phyloP scores from a whole-genome alignment of 768 basidiomycete species.

The Candolleomyces aberdarensis region DNA sequence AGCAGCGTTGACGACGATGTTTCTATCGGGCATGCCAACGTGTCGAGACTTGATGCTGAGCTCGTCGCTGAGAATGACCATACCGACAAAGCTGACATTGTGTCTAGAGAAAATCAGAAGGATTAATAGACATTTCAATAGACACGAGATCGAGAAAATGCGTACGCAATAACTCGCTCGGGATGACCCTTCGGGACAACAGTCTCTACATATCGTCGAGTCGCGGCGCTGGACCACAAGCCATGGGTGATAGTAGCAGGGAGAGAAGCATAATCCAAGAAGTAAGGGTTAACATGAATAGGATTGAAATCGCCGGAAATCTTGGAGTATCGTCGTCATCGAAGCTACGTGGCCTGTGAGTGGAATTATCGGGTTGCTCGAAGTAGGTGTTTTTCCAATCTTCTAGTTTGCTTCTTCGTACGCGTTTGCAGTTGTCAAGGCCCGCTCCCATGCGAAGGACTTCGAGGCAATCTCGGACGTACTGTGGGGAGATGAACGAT shows the following conservation, averaged over 20 bases:
- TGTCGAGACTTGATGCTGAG: slow-evolving; percentile 86
- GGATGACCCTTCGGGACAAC: slow-evolving; percentile 92
- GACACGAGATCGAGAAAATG: slow-evolving; percentile 34
- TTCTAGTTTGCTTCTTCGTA: slow-evolving; percentile 73
- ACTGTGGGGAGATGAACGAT: slow-evolving; percentile 44
- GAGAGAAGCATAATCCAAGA: slow-evolving; percentile 88
- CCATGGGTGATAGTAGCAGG: slow-evolving; percentile 98
- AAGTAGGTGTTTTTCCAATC: slow-evolving; percentile 88
- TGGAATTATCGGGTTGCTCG: slow-evolving; percentile 45
- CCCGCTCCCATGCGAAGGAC: slow-evolving; percentile 86
- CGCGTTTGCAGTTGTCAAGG: slow-evolving; percentile 74
- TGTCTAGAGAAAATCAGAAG: slow-evolving; percentile 37
- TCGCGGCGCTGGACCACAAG: slow-evolving; percentile 95
- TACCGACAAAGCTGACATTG: slow-evolving; percentile 93
- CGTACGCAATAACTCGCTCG: slow-evolving; percentile 73
- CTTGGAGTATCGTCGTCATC: slow-evolving; percentile 54
- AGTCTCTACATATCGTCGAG: slow-evolving; percentile 88
- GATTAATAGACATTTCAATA: slow-evolving; percentile 3
- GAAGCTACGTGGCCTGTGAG: slow-evolving; percentile 17
- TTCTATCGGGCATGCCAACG: slow-evolving; percentile 87
- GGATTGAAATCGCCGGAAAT: slow-evolving; percentile 99
- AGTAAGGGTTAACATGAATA: slow-evolving; percentile 98
- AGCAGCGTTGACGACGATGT: slow-evolving; percentile 91
- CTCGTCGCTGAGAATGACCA: slow-evolving; percentile 91
- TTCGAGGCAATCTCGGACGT: slow-evolving; percentile 97